Evolutionary conservation across 2,329 filamentous ascomycete species (phyloP).

Genomic region (Huntiella moniliformis): DNA sequence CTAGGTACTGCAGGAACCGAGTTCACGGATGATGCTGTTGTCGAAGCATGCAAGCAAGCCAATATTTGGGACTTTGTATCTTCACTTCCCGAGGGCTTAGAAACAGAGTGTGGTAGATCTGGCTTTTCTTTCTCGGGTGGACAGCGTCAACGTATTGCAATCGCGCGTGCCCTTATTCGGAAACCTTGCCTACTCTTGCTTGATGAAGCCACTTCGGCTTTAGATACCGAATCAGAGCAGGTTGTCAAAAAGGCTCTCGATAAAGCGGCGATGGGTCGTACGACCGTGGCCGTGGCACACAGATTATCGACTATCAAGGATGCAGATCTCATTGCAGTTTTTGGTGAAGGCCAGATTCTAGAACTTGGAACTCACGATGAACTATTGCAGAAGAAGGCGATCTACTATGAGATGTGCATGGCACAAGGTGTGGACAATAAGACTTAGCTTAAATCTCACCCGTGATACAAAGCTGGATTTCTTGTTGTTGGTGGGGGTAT

Average conservation of each 20-base stretch:
- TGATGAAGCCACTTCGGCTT: constrained; percentile 49
- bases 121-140: constrained; percentile 54
- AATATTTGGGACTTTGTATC: constrained; percentile 38
- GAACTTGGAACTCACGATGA: constrained; percentile 44
- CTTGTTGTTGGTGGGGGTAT: neutral
- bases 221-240: constrained; percentile 48
- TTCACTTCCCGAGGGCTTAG: constrained; percentile 39
- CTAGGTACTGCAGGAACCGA: constrained; percentile 21
- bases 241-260: constrained; percentile 46
- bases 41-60: constrained; percentile 32
- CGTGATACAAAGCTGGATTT: neutral
- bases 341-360: constrained; percentile 35
- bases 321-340: constrained; percentile 44
- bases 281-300: constrained; percentile 49
- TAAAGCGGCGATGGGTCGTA: constrained; percentile 20
- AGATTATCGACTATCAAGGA: constrained; percentile 35
- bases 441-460: neutral
- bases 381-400: constrained; percentile 28
- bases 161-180: constrained; percentile 51
- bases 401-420: constrained; percentile 36
- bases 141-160: constrained; percentile 53
- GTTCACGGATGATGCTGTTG: constrained; percentile 22
- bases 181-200: constrained; percentile 48
- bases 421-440: constrained; percentile 21
- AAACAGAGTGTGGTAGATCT: constrained; percentile 44